Evolutionary conservation across 495 filamentous ascomycete genomes (phyloP), one percentile per base, ranked within the genome.

Genomic region (Neurospora sp.): DNA sequence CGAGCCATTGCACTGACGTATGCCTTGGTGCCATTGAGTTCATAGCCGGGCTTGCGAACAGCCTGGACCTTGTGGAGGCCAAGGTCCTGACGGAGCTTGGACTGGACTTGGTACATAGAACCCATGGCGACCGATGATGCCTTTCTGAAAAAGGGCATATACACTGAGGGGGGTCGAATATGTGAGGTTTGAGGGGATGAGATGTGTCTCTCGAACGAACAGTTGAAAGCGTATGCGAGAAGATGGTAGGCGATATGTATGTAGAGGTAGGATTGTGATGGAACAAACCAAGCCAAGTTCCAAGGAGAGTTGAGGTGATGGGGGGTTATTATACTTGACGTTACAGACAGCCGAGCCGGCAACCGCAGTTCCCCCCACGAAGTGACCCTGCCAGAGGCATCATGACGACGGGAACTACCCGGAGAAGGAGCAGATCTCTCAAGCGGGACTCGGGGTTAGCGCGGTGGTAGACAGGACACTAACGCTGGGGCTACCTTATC

Each of bases 1-100:
- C 92, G 92, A 78, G 88, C 88, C 76, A 94, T 82, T 10, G 89
- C 79, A 73, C 87, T 85, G 73, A 91, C 89, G 78, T 94, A 94
- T 41, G 90, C 91, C 83, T 93, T 93, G 71, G 85, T 86, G 37
- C 92, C 92, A 71, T 88, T 87, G 73, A 81, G 85, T 74, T 89
- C 77, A 79, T 92, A 93, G 72, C 88, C 88, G 22, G 82, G 79
- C 82, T 94, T 94, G 71, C 81, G 82, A 35, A 83, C 78, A 37
- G 79, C 80, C 59, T 84, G 79, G 75, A 91, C 73, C 79, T 86
- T 87, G 44, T 81, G 76, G n/a, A 89, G 81, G 45, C 80, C 78
- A n/a, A 75, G 77, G 8, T 81, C 78, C 10, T 76, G 61, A 71
- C 79, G 79, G 53, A 83, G 71, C 31, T 81, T 75, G 31, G 74